Evolutionary conservation across 164 flowering plant species (phyloP).

Genomic region (Vitis riparia): DNA sequence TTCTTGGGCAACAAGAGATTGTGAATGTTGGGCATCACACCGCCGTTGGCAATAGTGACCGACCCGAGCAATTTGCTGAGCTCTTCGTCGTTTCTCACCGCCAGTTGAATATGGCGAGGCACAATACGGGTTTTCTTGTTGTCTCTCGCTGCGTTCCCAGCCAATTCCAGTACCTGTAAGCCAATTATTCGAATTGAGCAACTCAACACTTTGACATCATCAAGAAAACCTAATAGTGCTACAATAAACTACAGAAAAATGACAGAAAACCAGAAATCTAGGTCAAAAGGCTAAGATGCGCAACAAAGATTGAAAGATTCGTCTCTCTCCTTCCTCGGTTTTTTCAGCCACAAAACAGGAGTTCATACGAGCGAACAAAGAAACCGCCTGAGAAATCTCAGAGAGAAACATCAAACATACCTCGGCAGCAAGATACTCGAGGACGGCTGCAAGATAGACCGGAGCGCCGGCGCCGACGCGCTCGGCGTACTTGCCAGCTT

Average conservation of each 20-base stretch:
- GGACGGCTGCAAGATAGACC: constrained; percentile 44
- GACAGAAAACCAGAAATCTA: no score
- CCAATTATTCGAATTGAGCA: not conserved
- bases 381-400: not conserved
- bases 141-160: constrained; percentile 56
- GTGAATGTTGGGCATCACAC: constrained; percentile 28
- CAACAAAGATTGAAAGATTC: no score
- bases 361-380: not conserved
- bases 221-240: not conserved
- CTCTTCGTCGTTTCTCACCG: constrained; percentile 17
- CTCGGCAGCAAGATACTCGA: constrained; percentile 47
- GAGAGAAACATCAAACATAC: constrained; percentile 15
- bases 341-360: not conserved
- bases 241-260: no score
- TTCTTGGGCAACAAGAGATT: constrained; percentile 40
- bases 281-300: no score
- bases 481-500: constrained; percentile 49
- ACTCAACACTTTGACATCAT: not conserved
- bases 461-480: constrained; percentile 55
- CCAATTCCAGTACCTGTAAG: constrained; percentile 42
- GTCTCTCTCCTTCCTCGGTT: not conserved
- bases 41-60: constrained; percentile 26
- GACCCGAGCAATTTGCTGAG: constrained; percentile 25
- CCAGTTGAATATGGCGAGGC: constrained; percentile 11
- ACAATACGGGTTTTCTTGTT: constrained; percentile 29